phyloP scores from a whole-genome alignment of 208 protist species.

The Trichomonas gallinae region DNA sequence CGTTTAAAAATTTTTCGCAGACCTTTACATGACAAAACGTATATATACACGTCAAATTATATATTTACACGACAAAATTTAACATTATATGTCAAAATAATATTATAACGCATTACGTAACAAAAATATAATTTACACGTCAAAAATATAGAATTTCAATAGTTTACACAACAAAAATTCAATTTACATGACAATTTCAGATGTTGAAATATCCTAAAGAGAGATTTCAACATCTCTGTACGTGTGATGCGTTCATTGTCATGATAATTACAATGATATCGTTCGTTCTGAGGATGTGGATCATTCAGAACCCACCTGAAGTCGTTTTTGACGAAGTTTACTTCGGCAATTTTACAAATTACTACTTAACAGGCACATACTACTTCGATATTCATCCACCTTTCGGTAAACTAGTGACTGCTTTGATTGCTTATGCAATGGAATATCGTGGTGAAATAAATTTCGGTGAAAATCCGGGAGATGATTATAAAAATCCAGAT shows the following conservation, averaged over 20 bases:
- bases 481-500: neutral
- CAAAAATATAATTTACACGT: too few relatives aligned
- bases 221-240: neutral
- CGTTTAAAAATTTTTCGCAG: neutral
- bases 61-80: too few relatives aligned
- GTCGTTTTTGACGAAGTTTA: slow-evolving; percentile 29
- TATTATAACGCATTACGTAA: too few relatives aligned
- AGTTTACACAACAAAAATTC: too few relatives aligned
- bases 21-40: too few relatives aligned
- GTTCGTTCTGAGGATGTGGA: neutral
- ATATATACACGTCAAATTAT: too few relatives aligned
- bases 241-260: neutral
- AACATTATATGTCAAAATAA: too few relatives aligned
- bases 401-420: slow-evolving; percentile 24
- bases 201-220: neutral
- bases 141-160: too few relatives aligned
- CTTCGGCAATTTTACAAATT: slow-evolving; percentile 27
- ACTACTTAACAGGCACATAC: slow-evolving; percentile 3
- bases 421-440: neutral
- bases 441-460: neutral
- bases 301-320: neutral
- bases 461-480: neutral
- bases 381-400: slow-evolving; percentile 31
- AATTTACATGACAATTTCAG: neutral
- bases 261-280: neutral